Evolutionary conservation across 2,329 filamentous ascomycete genomes (phyloP).

Genomic region (Ceratocystis huliohia): DNA sequence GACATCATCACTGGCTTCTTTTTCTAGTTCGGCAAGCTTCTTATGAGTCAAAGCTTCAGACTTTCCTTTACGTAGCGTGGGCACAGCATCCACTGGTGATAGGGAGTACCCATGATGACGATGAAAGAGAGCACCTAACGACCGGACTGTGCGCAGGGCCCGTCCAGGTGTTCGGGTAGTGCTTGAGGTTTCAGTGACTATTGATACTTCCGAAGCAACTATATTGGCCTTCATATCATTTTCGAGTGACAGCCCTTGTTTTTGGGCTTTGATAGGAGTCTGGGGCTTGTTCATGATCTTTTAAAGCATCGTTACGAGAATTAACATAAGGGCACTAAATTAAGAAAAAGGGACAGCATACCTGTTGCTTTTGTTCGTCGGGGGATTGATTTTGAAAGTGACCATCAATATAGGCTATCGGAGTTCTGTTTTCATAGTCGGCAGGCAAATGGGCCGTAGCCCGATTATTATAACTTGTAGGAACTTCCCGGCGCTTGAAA

Average conservation of each 20-base stretch:
- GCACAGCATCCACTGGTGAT: not conserved
- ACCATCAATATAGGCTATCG: not conserved
- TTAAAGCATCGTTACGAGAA: not conserved
- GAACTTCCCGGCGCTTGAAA: not conserved
- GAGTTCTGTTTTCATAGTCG: not conserved
- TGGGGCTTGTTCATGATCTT: not conserved
- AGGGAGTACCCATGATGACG: constrained; percentile 11
- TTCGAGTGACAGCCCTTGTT: not conserved
- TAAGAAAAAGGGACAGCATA: not conserved
- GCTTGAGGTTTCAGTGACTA: not conserved
- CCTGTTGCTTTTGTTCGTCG: not conserved
- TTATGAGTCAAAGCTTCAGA: not conserved
- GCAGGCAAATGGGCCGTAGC: not conserved
- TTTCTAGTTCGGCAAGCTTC: not conserved
- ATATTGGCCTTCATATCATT: not conserved
- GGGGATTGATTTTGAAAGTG: not conserved
- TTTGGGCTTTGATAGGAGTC: not conserved
- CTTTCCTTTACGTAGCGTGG: constrained; percentile 3
- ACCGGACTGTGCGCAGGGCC: constrained; percentile 16
- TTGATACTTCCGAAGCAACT: not conserved
- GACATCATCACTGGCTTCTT: not conserved
- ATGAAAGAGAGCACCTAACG: constrained; percentile 18
- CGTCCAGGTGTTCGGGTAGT: constrained; percentile 8
- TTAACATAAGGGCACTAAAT: not conserved
- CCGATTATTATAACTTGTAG: not conserved